Base-by-base conservation (phyloP, 208 protist species). In the Wallacemonas sp. region DNA sequence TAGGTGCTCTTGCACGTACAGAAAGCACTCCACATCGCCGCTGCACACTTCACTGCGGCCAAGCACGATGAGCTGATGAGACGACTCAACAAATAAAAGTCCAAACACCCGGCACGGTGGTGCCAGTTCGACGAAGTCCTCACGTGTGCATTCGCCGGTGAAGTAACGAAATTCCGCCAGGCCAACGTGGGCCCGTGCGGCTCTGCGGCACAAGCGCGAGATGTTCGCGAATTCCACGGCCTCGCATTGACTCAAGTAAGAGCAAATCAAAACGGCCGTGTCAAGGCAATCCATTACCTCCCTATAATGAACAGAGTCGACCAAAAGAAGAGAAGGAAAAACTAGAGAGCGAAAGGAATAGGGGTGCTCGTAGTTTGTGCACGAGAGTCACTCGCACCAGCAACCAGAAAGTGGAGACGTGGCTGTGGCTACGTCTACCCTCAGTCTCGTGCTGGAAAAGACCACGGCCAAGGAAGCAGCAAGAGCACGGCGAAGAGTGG, bases 201-300 rank as follows among this genome's bases (percentile, higher is more conserved):
- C 79, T 36, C 29, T 66, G 34, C 74, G 42, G 48, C 64, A 71
- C 6, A 84, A 33, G 2, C 30, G 61, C 0, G 80, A 90, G n/a
- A 87, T 75, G 6, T 64, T 69, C 19, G 77, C 69, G 22, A 90
- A 50, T 27, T 75, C 45, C 6, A 85, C 38, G n/a, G 80, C 55
- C 32, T 90, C 79, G 50, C 67, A 55, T 50, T 76, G 79, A 27
- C 33, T 70, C 54, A 84, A 45, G 63, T 73, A 90, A 1, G 74
- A 77, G 62, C 67, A 85, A 41, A 90, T 74, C 34, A 76, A 19
- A n/a, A 60, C 38, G 33, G 87, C 54, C 17, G 67, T 85, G 50
- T 86, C 80, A 13, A 58, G 32, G 60, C 79, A 84, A n/a, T 87
- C 65, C 78, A 87, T 85, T 30, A 9, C 21, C n/a, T n/a, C n/a